Base-by-base conservation (phyloP, 805 yeast species). In the Pichia manshurica region DNA sequence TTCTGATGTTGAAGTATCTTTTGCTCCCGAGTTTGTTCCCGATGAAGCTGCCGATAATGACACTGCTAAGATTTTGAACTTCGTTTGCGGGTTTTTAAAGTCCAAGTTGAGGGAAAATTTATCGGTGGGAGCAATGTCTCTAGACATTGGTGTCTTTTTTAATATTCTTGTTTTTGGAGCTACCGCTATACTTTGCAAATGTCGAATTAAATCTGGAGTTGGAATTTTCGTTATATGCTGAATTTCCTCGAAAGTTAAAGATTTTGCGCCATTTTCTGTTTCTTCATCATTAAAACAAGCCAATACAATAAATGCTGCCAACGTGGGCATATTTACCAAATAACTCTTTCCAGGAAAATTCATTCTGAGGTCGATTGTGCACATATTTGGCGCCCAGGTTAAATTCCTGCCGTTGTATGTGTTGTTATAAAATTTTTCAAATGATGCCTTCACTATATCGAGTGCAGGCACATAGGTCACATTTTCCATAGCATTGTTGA, bases 341-440 rank as follows among this genome's bases (percentile, higher is more conserved):
- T 91, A 90, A 1, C 83, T 76, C 42, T 78, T 75, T 29, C 80
- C 75, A 5, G 83, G 81, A 55, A 82, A 85, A 32, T 81, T 73
- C 56, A 84, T 81, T 44, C 84, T 72, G 46, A 91, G 71, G 57
- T 90, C 97, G 49, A 87, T 82, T 5, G 87, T 79, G 5, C 96
- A 96, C 58, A 87, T 77, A 54, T 81, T 81, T 21, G 90, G 87
- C 33, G 88, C 82, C 97, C 97, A 93, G 8, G 67, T 68, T 41
- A 85, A 61, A 42, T 68, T 71, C 54, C 95, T 69, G 9, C 87
- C 85, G 44, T 66, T 71, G 56, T 80, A 81, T 37, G 72, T 66
- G 2, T 69, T 62, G 4, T 61, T 52, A 54, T 85, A 86, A 55
- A 70, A 79, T 6, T 62, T 58, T 49, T 77, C 80, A 59, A 79